Evolutionary conservation across 495 filamentous ascomycete species (phyloP).

Genomic region (Astrothelium subdiscretum): DNA sequence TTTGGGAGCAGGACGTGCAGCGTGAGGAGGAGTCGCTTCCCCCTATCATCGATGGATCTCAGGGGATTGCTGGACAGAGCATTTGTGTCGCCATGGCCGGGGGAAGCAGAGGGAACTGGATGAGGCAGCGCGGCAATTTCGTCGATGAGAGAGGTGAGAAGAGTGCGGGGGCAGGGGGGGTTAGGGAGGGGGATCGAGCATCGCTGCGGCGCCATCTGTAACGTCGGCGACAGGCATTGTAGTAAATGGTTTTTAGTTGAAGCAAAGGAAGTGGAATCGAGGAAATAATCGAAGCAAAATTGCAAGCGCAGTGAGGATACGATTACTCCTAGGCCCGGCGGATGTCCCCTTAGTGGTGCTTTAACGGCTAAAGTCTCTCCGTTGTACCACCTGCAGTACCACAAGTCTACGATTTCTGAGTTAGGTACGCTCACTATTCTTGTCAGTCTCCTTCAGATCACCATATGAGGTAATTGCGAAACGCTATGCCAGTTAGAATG

Average conservation of each 20-base stretch:
- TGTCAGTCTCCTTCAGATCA: neutral
- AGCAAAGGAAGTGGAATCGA: no score
- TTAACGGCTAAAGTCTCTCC: no score
- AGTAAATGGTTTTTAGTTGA: no score
- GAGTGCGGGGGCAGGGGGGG: conserved; percentile 13
- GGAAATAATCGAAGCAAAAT: no score
- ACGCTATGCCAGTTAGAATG: neutral
- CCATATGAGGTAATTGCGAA: neutral
- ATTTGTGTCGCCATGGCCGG: neutral
- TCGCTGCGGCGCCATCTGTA: neutral
- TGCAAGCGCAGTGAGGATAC: no score
- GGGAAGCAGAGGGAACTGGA: neutral
- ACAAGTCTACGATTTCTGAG: no score
- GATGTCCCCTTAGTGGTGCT: no score
- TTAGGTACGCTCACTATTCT: no score
- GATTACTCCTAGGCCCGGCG: no score
- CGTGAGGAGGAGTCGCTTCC: conserved; percentile 38
- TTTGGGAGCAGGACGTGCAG: conserved; percentile 54
- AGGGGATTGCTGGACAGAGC: conserved; percentile 6
- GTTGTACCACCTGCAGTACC: no score
- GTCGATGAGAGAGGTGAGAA: conserved; percentile 17
- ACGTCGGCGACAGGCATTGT: neutral
- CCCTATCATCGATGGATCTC: neutral
- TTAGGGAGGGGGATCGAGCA: neutral
- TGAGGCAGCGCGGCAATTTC: conserved; percentile 5